Evolutionary conservation across 2,329 filamentous ascomycete genomes (phyloP).

Genomic region (Whalleya microplaca): DNA sequence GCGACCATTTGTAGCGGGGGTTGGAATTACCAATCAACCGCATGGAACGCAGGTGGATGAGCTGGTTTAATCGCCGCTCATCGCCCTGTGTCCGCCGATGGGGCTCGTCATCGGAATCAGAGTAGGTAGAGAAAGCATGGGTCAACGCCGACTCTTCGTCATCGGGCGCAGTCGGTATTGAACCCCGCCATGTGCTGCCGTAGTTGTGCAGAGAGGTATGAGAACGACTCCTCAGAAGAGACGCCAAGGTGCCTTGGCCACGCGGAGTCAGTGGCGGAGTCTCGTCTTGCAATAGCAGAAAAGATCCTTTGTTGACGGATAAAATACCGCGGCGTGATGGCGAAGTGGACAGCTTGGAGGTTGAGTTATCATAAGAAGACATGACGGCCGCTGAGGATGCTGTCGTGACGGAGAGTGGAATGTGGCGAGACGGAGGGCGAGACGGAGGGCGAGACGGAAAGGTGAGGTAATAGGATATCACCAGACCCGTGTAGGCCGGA

Average conservation of each 20-base stretch:
- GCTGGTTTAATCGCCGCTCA: conserved; percentile 61
- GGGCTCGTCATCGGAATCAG: conserved; percentile 46
- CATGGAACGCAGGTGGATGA: conserved; percentile 76
- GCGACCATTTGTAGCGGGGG: conserved; percentile 82
- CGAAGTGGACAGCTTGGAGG: conserved; percentile 23
- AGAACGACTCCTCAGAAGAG: conserved; percentile 36
- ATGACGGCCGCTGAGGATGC: conserved; percentile 15
- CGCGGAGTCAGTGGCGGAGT: conserved; percentile 26
- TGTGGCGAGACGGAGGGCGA: neutral
- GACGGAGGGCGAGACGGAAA: too few species aligned
- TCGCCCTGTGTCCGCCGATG: conserved; percentile 52
- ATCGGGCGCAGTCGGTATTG: conserved; percentile 11
- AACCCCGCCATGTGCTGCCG: conserved; percentile 34
- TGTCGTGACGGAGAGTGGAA: neutral
- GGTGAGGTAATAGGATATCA: too few species aligned
- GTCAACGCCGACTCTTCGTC: conserved; percentile 30
- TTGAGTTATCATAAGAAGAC: conserved; percentile 23
- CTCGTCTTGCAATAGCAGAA: conserved; percentile 32
- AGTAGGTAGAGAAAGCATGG: conserved; percentile 6
- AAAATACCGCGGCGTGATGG: conserved; percentile 20
- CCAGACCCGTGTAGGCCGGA: neutral
- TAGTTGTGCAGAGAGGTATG: conserved; percentile 34
- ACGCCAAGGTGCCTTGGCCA: conserved; percentile 33
- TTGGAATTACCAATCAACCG: conserved; percentile 88
- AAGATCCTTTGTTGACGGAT: conserved; percentile 20